These are phyloP conservation scores for Pezicula carpinea DNA, from an alignment of 2,329 filamentous ascomycete species.

Conservation along the genomic window DNA sequence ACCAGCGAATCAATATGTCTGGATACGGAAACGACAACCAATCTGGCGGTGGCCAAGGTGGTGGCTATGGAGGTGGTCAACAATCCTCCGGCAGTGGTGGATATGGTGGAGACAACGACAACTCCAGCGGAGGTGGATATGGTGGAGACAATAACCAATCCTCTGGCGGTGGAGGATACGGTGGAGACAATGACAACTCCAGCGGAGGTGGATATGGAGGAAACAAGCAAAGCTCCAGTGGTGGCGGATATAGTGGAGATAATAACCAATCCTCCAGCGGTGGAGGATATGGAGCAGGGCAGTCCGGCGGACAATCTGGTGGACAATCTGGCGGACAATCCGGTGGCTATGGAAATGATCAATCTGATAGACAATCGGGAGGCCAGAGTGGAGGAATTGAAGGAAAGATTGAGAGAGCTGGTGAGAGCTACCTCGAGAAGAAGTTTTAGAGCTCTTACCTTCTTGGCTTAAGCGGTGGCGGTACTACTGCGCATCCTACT, in stretches of 20 bases:
- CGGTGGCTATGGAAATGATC: neutral
- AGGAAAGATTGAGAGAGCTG: conserved; percentile 9
- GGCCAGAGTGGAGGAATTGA: conserved; percentile 3
- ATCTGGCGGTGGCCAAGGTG: too few relatives aligned
- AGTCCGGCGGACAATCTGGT: neutral
- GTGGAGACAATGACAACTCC: conserved; percentile 1
- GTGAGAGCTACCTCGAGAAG: conserved; percentile 7
- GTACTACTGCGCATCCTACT: neutral
- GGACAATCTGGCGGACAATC: conserved; percentile 1
- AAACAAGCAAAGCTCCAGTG: neutral
- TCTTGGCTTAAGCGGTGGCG: neutral
- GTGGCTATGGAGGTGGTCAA: neutral
- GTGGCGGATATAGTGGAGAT: neutral
- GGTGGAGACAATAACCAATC: neutral
- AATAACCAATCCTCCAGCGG: conserved; percentile 2
- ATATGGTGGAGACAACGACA: neutral
- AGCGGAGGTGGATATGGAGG: neutral
- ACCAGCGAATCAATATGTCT: neutral
- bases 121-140: neutral
- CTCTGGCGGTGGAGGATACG: conserved; percentile 1
- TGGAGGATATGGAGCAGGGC: neutral
- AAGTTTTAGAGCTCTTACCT: conserved; percentile 1
- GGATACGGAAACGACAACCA: conserved; percentile 2
- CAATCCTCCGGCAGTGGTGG: neutral
- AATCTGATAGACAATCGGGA: neutral